Evolutionary conservation across 495 filamentous ascomycete species (phyloP), one percentile per base, ranked within the genome.

Genomic region (Cudoniella acicularis): DNA sequence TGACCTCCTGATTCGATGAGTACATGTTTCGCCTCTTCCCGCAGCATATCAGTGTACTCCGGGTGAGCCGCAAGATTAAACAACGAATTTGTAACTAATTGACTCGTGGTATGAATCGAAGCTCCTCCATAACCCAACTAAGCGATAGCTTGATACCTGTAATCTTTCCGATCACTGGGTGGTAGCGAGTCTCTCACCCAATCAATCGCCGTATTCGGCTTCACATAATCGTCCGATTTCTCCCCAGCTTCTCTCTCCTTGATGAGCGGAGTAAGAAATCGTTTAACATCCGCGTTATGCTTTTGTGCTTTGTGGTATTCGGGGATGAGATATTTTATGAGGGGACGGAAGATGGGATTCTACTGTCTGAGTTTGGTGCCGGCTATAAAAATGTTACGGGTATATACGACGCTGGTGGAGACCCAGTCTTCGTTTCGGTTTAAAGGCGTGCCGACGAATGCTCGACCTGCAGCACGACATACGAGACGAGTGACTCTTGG

Each of bases 51-150:
- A 16, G 79, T 61, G 58, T 75, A 72, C 47, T 81, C 70, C 0
- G 77, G 77, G 45, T 74, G 58, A 1, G 72, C 69, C 10, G 72
- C 76, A 3, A 84, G 65, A 53, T 82, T 77, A 57, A 71, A 79
- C 2, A 76, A 20, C 0, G 64, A 30, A 42, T 69, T 22, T 4
- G 1, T 17, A 10, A 54, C 17, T 13, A 43, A 8, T 22, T 18
- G 27, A 17, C 16, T 16, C 17, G 52, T 54, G 4, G 52, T 45
- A 25, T 45, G 52, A 1, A 54, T 42, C 9, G 3, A 2, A 10
- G 52, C 52, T 2, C 17, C 18, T 1, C 1, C 30, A 23, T 30
- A 16, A 1, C 18, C 27, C 2, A 54, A 25, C 9, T 18, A 8
- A 13, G 9, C 3, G 8, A 25, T 36, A 36, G 43, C 25, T 13